Base-by-base conservation (phyloP, 202 grass and related monocot species). In the Cymbopogon flexuosus region DNA sequence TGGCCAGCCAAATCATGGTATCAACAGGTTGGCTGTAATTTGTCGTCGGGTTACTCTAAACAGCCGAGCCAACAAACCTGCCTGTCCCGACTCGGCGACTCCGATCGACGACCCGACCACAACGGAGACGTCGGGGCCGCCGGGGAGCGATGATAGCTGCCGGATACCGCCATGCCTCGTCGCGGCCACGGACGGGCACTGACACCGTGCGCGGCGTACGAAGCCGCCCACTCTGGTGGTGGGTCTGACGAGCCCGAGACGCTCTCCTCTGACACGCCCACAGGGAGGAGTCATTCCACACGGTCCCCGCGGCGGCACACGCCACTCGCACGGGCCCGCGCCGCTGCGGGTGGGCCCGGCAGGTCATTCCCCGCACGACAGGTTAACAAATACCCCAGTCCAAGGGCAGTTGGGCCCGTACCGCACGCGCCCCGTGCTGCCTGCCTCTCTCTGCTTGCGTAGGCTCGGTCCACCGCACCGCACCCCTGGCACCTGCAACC, bases 211-310 rank as follows among this genome's bases (percentile, higher is more conserved):
- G 54, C 82, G 52, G 29, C 24, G 49, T 76, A 45, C 72, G 63
- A 59, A 34, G 46, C 24, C 63, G 36, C 35, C 46, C 71, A 22
- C 10, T 75, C 35, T 33, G 14, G 37, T 9, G 51, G 13, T 24
- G 56, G 2, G 65, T 4, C 24, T 27, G 30, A 36, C 24, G 37
- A 11, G 7, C 47, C 15, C 16, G 54, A 61, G n/a, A 10, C 34
- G 36, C 27, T 27, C 72, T 43, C 72, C 72, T 43, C 81, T 84
- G 84, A 75, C 70, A 47, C 83, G 16, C n/a, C 12, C 65, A 36
- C 5, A 6, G 46, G 47, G 15, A 18, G 47, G 47, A 51, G 47
- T 51, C 47, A 51, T 51, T 18, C 4, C 45, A 47, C 46, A 49
- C 15, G 15, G 43, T 46, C 43, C 43, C 11, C 60, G 37, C 6